Evolutionary conservation across 176 grass and related monocot species (phyloP).

Genomic region (Avena sativa): DNA sequence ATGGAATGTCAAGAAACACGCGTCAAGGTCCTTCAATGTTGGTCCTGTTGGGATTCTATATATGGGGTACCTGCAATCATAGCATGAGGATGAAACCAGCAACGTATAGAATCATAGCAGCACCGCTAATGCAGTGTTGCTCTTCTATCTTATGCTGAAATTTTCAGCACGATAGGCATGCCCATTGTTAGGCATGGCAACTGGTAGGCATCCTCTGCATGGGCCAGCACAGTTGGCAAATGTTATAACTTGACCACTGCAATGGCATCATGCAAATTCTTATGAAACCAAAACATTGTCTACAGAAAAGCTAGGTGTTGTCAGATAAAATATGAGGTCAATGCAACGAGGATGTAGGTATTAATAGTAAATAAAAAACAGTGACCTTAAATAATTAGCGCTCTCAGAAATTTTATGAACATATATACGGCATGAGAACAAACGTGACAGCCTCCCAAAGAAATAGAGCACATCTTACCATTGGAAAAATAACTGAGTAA

Average conservation of each 20-base stretch:
- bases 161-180: slow-evolving; percentile 60
- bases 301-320: slow-evolving; percentile 17
- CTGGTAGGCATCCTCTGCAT: slow-evolving; percentile 75
- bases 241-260: slow-evolving; percentile 53
- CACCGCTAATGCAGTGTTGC: slow-evolving; percentile 56
- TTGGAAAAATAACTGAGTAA: not conserved
- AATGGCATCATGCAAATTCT: slow-evolving; percentile 35
- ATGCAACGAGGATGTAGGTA: not conserved
- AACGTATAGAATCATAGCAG: slow-evolving; percentile 62
- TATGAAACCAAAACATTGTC: slow-evolving; percentile 32
- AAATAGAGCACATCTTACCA: not conserved
- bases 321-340: slow-evolving; percentile 8
- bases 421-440: not conserved
- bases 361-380: not conserved
- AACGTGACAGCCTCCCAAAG: not conserved
- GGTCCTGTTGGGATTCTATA: slow-evolving; percentile 99
- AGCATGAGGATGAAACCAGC: slow-evolving; percentile 70
- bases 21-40: slow-evolving; percentile 95
- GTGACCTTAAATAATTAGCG: not conserved
- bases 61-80: slow-evolving; percentile 96
- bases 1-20: slow-evolving; percentile 98
- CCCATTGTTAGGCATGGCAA: slow-evolving; percentile 65
- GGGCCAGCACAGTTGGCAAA: slow-evolving; percentile 66
- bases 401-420: not conserved
- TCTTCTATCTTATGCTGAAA: slow-evolving; percentile 73